Base-by-base conservation (phyloP, 805 yeast species). In the Debaryomyces hansenii region DNA sequence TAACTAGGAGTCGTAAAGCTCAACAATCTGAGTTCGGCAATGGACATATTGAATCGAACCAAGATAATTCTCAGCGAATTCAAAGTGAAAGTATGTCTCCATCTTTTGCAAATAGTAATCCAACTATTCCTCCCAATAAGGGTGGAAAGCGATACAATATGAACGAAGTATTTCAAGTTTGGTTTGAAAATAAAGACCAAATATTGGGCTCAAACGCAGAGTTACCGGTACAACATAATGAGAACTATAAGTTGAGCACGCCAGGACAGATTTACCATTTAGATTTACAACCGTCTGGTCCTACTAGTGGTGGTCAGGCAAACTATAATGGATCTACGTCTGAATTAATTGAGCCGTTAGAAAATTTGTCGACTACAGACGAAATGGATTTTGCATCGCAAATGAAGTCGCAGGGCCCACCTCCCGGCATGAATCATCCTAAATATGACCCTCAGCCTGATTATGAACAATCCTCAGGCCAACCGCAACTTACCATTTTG, bases 151-250 rank as follows among this genome's bases (percentile, higher is more conserved):
- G 64, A 21, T 82, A 83, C 54, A 56, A 79, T 5, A 66, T 80
- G 61, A 72, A 74, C 24, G 82, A 83, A 53, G 73, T 83, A 52
- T 71, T 83, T 48, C 66, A 73, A 18, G 74, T 82, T 10, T 83
- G 84, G 77, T 60, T 69, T 32, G 64, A 67, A 16, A 64, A 58
- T 47, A 58, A 62, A 46, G 64, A 56, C 41, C 53, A 50, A 20
- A 58, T 63, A 40, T 52, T 65, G 47, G 42, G 46, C 16, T 33
- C 49, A 31, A 33, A 34, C 10, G 36, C 21, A 11, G 56, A 54
- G 6, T 38, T 54, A 14, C 51, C 53, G 11, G 42, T 47, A 6
- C 38, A 50, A 14, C 32, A 39, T 15, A 44, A 45, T 28, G 75
- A 68, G 41, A 56, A 58, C 42, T 71, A 66, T 55, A 67, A 63